phyloP scores from a whole-genome alignment of 495 filamentous ascomycete species.

The Penicillium canescens region DNA sequence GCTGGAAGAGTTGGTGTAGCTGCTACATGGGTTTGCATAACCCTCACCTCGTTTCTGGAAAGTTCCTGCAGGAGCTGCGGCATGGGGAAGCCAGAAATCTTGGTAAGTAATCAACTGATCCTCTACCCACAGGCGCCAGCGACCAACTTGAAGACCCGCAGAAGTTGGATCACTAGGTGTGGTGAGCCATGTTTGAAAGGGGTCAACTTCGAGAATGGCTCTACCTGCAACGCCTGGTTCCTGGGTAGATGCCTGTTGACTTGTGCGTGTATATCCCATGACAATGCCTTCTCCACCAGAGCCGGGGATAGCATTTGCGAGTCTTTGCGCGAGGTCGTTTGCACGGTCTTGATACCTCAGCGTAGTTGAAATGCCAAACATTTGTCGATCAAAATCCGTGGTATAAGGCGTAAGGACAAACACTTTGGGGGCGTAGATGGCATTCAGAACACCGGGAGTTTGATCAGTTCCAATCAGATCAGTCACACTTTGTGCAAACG shows the following conservation, averaged over 20 bases:
- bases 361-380: not conserved
- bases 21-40: not conserved
- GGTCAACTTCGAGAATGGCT: not conserved
- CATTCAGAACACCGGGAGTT: not conserved
- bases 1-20: not conserved
- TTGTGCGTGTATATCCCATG: conserved; percentile 1
- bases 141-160: conserved; percentile 1
- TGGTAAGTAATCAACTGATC: conserved; percentile 1
- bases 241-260: not conserved
- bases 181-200: not conserved
- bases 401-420: conserved; percentile 1
- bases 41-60: not conserved
- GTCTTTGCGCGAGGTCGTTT: not conserved
- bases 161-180: not conserved
- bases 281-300: not conserved
- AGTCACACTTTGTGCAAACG: not conserved
- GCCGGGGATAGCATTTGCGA: not conserved
- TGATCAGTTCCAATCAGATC: not conserved
- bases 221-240: conserved; percentile 1
- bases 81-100: conserved; percentile 1
- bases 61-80: not conserved
- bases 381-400: not conserved
- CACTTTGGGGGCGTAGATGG: conserved; percentile 2
- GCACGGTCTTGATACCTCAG: not conserved
- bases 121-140: conserved; percentile 5